These are phyloP conservation scores for Neurospora tetraspora DNA, from an alignment of 495 filamentous ascomycete genomes.

Conservation along the genomic window DNA sequence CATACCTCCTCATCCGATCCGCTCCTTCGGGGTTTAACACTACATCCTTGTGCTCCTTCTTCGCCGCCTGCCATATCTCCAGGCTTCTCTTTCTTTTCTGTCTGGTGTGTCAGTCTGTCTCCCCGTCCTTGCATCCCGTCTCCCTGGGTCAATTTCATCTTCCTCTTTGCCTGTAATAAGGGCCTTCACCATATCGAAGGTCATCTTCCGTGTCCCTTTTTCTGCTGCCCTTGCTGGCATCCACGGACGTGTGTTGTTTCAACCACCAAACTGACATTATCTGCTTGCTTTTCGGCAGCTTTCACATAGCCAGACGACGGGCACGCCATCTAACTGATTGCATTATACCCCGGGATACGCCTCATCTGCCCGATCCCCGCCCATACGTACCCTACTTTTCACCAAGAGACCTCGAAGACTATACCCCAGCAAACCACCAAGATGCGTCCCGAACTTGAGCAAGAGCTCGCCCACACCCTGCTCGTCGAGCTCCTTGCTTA, in stretches of 20 bases:
- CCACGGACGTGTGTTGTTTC: not conserved
- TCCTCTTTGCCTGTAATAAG: not conserved
- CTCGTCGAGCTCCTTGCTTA: conserved; percentile 97
- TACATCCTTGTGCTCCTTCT: not conserved
- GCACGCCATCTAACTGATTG: not conserved
- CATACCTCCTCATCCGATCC: not conserved
- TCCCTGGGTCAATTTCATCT: not conserved
- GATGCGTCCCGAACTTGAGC: conserved; percentile 98
- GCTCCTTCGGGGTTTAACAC: not conserved
- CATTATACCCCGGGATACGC: conserved; percentile 1
- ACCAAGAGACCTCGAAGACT: not conserved
- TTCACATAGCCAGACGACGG: not conserved
- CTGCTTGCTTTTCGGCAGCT: not conserved
- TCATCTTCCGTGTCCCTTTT: not conserved
- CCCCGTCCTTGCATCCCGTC: not conserved
- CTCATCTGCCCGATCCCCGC: not conserved
- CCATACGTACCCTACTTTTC: not conserved
- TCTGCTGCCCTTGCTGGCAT: not conserved
- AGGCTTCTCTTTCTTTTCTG: not conserved
- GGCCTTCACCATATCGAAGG: not conserved
- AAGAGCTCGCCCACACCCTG: conserved; percentile 94
- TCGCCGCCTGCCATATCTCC: not conserved
- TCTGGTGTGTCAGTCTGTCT: not conserved
- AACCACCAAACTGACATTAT: not conserved
- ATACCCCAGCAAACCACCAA: conserved; percentile 21